These are phyloP conservation scores for Bremia lactucae DNA, from an alignment of 352 stramenopile genomes.

Conservation along the genomic window DNA sequence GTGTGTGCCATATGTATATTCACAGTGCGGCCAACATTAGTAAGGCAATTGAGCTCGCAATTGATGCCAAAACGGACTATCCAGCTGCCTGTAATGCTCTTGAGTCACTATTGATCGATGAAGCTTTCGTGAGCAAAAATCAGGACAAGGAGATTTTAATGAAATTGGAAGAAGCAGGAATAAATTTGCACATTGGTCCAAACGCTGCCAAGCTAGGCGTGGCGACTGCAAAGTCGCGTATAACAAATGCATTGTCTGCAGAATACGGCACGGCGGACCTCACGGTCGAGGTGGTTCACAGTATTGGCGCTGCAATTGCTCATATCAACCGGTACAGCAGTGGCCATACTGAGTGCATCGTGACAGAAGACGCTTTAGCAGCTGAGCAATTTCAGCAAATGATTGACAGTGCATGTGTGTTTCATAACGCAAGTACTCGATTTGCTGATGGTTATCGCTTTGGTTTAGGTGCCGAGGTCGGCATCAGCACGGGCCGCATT, in stretches of 20 bases:
- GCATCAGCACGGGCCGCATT: conserved; percentile 95
- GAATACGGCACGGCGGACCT: conserved; percentile 94
- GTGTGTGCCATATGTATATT: conserved; percentile 98
- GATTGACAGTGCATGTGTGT: conserved; percentile 95
- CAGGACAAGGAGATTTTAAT: conserved; percentile 71
- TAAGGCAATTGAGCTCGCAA: conserved; percentile 83
- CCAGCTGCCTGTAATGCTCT: conserved; percentile 96
- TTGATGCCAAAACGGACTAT: conserved; percentile 98
- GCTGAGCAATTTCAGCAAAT: conserved; percentile 67
- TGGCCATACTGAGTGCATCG: conserved; percentile 96
- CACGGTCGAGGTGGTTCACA: conserved; percentile 88
- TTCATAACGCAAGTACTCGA: conserved; percentile 96
- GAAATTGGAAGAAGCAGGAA: conserved; percentile 80
- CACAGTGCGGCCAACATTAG: conserved; percentile 82
- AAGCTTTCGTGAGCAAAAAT: conserved; percentile 62
- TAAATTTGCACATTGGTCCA: conserved; percentile 89
- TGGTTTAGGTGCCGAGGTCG: conserved; percentile 95
- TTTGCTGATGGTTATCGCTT: conserved; percentile 95
- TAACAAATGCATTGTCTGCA: conserved; percentile 75
- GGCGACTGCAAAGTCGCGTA: conserved; percentile 50
- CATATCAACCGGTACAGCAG: conserved; percentile 95
- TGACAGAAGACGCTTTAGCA: conserved; percentile 85
- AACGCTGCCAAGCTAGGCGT: conserved; percentile 68
- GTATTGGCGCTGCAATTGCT: conserved; percentile 85
- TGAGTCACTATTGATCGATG: conserved; percentile 94